A percentile compares a stretch with the other conserved stretches of the same genome.
Evolutionary conservation across 2,329 filamentous ascomycete genomes (phyloP).

Genomic region (Drechmeria coniospora): DNA sequence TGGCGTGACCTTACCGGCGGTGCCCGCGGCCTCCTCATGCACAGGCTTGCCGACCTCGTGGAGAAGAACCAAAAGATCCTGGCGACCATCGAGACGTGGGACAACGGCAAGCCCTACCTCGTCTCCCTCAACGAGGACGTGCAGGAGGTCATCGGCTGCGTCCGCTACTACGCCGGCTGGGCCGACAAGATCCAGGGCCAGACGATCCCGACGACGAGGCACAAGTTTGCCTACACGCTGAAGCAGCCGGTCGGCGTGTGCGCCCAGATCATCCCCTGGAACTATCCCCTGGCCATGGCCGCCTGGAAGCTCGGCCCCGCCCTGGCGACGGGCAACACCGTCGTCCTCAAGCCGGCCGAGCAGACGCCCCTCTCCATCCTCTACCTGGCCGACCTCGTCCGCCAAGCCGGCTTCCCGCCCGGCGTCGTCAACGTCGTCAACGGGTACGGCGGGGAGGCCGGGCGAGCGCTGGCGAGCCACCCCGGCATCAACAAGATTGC

Average conservation of each 20-base stretch:
- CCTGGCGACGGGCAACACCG: constrained; percentile 46
- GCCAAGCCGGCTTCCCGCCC: constrained; percentile 61
- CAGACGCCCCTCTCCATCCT: constrained; percentile 52
- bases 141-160: constrained; percentile 24
- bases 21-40: constrained; percentile 54
- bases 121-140: constrained; percentile 54
- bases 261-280: constrained; percentile 61
- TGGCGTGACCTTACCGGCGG: constrained; percentile 55
- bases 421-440: constrained; percentile 67
- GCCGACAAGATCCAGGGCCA: constrained; percentile 68
- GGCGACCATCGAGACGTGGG: constrained; percentile 57
- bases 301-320: constrained; percentile 64
- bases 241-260: constrained; percentile 66
- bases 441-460: constrained; percentile 52
- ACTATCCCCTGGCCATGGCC: constrained; percentile 37
- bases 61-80: constrained; percentile 41
- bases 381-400: constrained; percentile 50
- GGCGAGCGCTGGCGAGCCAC: constrained; percentile 53
- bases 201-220: constrained; percentile 52
- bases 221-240: constrained; percentile 62
- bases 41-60: constrained; percentile 55
- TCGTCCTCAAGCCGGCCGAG: constrained; percentile 51
- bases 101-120: constrained; percentile 55
- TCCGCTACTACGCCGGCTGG: constrained; percentile 65
- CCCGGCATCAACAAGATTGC: constrained; percentile 59